Evolutionary conservation across 495 filamentous ascomycete genomes (phyloP).

Genomic region (Penicillium riverlandense): DNA sequence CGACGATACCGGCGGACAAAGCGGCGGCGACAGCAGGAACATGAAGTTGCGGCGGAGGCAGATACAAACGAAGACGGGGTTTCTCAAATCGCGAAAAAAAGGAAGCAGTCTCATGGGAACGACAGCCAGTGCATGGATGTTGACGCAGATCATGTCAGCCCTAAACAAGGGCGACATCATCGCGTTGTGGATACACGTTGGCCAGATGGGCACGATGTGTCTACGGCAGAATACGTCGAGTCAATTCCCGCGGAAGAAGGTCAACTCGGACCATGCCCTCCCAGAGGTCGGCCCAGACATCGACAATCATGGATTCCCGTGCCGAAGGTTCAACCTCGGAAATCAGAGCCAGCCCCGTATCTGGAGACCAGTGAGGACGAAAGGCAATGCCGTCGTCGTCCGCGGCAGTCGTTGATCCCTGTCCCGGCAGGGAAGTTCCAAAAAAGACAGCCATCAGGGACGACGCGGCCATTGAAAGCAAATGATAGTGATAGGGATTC

Average conservation of each 20-base stretch:
- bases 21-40: background rate
- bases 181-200: too few relatives aligned
- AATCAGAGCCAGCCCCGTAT: background rate
- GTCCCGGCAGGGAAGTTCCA: background rate
- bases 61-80: too few relatives aligned
- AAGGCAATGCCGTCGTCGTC: background rate
- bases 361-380: background rate
- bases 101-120: too few relatives aligned
- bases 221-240: too few relatives aligned
- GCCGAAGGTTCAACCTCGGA: background rate
- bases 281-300: background rate
- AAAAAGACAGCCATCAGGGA: background rate
- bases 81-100: too few relatives aligned
- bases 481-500: background rate
- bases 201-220: too few relatives aligned
- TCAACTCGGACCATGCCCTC: too few relatives aligned
- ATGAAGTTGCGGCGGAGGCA: background rate
- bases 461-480: background rate
- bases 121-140: too few relatives aligned
- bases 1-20: background rate
- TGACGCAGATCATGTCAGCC: too few relatives aligned
- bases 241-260: too few relatives aligned
- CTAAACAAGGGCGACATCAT: too few relatives aligned
- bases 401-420: constrained; percentile 1
- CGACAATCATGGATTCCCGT: constrained; percentile 1